Percentiles rank a stretch among this genome's conserved stretches.
Evolutionary conservation across 192 early-diverging fungal genomes (phyloP).

Genomic region (Obelidium mucronatum): DNA sequence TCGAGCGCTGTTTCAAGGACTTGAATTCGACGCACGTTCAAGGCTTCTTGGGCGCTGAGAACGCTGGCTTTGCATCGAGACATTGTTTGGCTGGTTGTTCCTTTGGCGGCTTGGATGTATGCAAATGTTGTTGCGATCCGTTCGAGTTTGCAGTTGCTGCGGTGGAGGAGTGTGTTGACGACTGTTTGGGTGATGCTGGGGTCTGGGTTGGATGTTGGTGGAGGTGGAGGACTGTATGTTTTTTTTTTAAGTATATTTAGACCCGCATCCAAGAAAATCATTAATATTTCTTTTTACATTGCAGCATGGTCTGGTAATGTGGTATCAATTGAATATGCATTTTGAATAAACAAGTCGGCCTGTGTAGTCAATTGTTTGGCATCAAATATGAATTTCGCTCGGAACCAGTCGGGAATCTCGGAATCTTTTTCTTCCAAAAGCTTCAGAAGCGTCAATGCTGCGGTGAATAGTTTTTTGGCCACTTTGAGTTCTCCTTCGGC

Average conservation of each 20-base stretch:
- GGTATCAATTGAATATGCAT: slow-evolving; percentile 35
- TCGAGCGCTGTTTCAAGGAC: slow-evolving; percentile 32
- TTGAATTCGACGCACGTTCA: slow-evolving; percentile 17
- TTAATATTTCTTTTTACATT: neutral
- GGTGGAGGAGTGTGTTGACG: slow-evolving; percentile 27
- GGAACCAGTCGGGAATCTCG: slow-evolving; percentile 35
- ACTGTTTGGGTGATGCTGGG: slow-evolving; percentile 4
- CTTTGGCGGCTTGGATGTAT: slow-evolving; percentile 33
- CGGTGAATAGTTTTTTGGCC: slow-evolving; percentile 35
- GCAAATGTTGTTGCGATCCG: slow-evolving; percentile 24
- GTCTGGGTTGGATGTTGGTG: slow-evolving; percentile 1
- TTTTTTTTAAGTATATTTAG: neutral
- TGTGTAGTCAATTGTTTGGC: slow-evolving; percentile 36
- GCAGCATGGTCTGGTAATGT: slow-evolving; percentile 30
- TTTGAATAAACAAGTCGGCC: slow-evolving; percentile 33
- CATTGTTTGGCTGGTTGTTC: slow-evolving; percentile 11
- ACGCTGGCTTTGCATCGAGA: slow-evolving; percentile 8
- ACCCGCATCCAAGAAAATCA: neutral
- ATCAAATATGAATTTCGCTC: slow-evolving; percentile 34
- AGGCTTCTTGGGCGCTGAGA: slow-evolving; percentile 18
- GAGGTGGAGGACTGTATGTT: slow-evolving; percentile 26
- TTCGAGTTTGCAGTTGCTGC: slow-evolving; percentile 5
- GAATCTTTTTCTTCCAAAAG: slow-evolving; percentile 33
- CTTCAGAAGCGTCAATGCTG: slow-evolving; percentile 25
- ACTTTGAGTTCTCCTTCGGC: slow-evolving; percentile 38